These are phyloP conservation scores for Diplocarpon rosae DNA, from an alignment of 2,329 filamentous ascomycete species.

Conservation along the genomic window DNA sequence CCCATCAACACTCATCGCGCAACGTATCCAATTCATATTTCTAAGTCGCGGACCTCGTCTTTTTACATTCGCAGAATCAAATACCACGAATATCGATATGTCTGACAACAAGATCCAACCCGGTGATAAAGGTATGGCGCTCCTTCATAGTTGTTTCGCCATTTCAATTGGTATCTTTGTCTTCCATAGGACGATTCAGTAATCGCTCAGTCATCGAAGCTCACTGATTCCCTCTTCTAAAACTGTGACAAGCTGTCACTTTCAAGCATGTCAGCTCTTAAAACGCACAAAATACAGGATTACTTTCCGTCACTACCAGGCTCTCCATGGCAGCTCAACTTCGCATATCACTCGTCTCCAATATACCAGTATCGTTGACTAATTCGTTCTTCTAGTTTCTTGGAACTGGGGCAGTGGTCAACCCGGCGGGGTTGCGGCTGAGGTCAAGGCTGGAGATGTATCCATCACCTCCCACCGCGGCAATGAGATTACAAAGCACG, in stretches of 20 bases:
- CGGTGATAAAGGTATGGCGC: constrained; percentile 37
- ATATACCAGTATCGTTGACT: neutral
- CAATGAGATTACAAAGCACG: constrained; percentile 54
- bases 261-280: too few relatives aligned
- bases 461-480: constrained; percentile 49
- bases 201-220: too few relatives aligned
- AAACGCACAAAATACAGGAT: too few relatives aligned
- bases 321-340: too few relatives aligned
- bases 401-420: constrained; percentile 48
- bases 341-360: too few relatives aligned
- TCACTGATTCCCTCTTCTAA: too few relatives aligned
- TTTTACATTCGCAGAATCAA: constrained; percentile 1
- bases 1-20: constrained; percentile 14
- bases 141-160: neutral
- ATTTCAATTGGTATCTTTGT: neutral
- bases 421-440: constrained; percentile 45
- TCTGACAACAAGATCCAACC: constrained; percentile 36
- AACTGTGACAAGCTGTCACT: too few relatives aligned
- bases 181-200: too few relatives aligned
- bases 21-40: constrained; percentile 5
- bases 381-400: constrained; percentile 36
- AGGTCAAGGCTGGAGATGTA: constrained; percentile 48
- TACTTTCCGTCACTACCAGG: too few relatives aligned
- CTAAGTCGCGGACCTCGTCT: constrained; percentile 11
- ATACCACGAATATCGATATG: constrained; percentile 29